A percentile compares a stretch with the other conserved stretches of the same genome.
These are phyloP conservation scores for Flaveria brownii DNA, from an alignment of 129 eudicot species.

Conservation along the genomic window DNA sequence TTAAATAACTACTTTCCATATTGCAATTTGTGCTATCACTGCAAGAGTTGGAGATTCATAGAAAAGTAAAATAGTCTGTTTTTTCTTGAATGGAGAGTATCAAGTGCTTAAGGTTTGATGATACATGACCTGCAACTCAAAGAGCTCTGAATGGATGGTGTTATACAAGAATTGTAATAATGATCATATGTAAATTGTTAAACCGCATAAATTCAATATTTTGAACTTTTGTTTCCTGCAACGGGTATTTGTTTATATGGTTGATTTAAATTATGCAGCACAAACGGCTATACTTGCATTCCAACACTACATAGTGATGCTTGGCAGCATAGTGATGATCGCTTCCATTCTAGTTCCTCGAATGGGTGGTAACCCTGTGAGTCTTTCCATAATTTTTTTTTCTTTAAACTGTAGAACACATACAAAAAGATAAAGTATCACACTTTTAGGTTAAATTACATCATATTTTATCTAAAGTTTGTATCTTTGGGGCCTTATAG, in stretches of 20 bases:
- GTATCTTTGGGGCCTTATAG: slow-evolving; percentile 34
- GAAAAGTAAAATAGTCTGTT: neutral
- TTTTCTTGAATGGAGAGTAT: neutral
- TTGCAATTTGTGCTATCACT: slow-evolving; percentile 8
- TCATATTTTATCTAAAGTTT: slow-evolving; percentile 18
- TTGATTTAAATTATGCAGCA: slow-evolving; percentile 44
- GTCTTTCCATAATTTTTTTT: slow-evolving; percentile 22
- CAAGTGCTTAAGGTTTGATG: slow-evolving; percentile 9
- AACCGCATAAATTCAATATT: neutral
- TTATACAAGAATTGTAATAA: neutral
- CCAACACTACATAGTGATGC: slow-evolving; percentile 97
- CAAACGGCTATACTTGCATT: slow-evolving; percentile 72
- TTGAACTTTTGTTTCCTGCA: neutral
- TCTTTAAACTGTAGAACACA: neutral
- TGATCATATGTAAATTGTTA: slow-evolving; percentile 1
- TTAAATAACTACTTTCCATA: neutral
- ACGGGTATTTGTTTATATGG: neutral
- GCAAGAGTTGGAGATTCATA: slow-evolving; percentile 6
- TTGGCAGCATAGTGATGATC: slow-evolving; percentile 76
- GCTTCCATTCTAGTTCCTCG: slow-evolving; percentile 76
- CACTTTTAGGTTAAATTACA: neutral
- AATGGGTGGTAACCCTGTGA: slow-evolving; percentile 81
- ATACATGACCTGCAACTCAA: neutral
- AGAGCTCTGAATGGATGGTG: neutral
- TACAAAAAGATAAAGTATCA: neutral